Percentiles rank a stretch among this genome's conserved stretches.
Conservation (phyloP, 768 basidiomycete species). For the Leccinum obscurum region DNA sequence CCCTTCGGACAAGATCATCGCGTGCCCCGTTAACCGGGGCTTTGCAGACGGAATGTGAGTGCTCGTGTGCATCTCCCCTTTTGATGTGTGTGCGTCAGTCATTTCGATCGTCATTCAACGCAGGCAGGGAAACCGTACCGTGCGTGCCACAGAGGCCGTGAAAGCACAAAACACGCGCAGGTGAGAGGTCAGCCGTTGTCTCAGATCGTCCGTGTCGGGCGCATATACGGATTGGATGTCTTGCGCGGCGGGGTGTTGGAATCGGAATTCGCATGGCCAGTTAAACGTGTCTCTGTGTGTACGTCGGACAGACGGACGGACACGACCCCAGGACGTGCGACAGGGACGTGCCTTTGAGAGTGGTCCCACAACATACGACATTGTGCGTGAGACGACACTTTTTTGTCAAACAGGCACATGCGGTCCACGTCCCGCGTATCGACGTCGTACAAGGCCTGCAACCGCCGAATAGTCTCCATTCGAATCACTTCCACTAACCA, state of each 20-base stretch:
- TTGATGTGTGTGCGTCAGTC: neutral
- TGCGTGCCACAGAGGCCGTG: constrained; percentile 42
- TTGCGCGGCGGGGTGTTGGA: neutral
- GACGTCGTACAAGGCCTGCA: no score
- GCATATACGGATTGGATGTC: constrained; percentile 6
- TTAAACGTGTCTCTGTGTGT: constrained; percentile 37
- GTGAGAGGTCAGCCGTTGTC: constrained; percentile 32
- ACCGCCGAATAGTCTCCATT: no score
- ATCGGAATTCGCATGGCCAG: constrained; percentile 35
- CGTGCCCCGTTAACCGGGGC: constrained; percentile 22
- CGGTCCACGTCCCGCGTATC: constrained; percentile 38
- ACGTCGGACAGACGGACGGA: no score
- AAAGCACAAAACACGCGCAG: constrained; percentile 45
- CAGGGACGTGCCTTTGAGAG: constrained; percentile 40
- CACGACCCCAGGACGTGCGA: no score
- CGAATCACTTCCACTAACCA: no score
- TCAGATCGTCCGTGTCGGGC: constrained; percentile 31
- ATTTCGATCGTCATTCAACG: neutral
- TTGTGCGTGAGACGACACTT: constrained; percentile 24
- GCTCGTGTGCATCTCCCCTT: constrained; percentile 5
- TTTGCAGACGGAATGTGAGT: constrained; percentile 22
- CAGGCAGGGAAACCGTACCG: constrained; percentile 17
- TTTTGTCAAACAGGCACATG: constrained; percentile 25
- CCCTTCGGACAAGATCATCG: constrained; percentile 29
- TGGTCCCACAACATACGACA: constrained; percentile 41